Base-by-base conservation (phyloP, 1,284 basidiomycete species). In the Bondarzewia mesenterica region DNA sequence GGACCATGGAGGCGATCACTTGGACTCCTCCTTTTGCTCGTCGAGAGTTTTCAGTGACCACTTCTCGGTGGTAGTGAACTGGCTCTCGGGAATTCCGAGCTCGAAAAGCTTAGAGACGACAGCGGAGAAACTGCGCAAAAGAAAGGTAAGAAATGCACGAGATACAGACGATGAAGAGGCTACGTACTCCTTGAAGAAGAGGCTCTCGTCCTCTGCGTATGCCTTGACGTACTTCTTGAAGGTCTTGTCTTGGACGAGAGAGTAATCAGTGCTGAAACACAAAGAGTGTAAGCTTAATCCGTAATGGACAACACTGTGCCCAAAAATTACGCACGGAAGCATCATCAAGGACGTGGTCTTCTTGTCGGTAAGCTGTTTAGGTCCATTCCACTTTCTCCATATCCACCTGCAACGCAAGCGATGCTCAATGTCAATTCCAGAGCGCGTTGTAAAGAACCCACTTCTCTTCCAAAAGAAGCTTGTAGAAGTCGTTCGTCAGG, bases 351-450 rank as follows among this genome's bases (percentile, higher is more conserved):
- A 70, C 60, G 78, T 78, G 42, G 93, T 93, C 68, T 82, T 85
- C 79, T 90, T 91, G 74, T 98, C 93, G 69, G 90, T 82, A 53
- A 88, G 85, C 72, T 99, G 95, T 71, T 92, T 93, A 36, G 93
- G 93, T 41, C 93, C 94, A 54, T 74, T 74, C 91, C 91, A 94
- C 68, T 88, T 89, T 67, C 74, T 83, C 87, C 88, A 90, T 14
- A 82, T 77, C 81, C 85, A 87, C 53, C 78, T 78, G 42, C 47
- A 44, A 23, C 15, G 37, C 7, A 46, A 38, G 10, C 43, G 46
- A 2, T 25, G 45, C 18, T 43, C 18, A 25, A 25, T 46, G 15
- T 7, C 22, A 21, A 15, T 16, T 20, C 22, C 26, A 53, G 25
- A 52, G 48, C 23, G 25, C 5, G 14, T 14, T 38, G 22, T 26